Conservation (phyloP, 495 filamentous ascomycete genomes). For the Amniculicola lignicola region DNA sequence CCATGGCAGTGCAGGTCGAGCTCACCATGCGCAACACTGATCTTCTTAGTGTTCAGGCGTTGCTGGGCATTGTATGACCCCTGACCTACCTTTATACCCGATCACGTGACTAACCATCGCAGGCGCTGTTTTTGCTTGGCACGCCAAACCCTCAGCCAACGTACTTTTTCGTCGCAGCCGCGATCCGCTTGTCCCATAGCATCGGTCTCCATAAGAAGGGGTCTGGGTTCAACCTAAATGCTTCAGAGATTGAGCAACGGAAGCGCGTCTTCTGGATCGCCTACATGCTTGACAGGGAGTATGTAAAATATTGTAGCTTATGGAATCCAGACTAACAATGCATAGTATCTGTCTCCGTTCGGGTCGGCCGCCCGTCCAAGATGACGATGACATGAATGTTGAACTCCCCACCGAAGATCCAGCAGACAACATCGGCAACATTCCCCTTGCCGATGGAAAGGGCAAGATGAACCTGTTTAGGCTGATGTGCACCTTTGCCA, state of each 20-base stretch:
- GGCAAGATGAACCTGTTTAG: conserved; percentile 92
- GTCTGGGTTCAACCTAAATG: conserved; percentile 84
- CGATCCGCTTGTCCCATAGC: conserved; percentile 86
- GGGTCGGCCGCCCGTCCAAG: conserved; percentile 87
- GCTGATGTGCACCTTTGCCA: conserved; percentile 83
- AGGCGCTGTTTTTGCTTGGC: conserved; percentile 90
- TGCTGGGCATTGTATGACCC: conserved; percentile 76
- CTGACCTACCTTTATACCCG: background rate
- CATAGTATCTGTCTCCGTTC: conserved; percentile 78
- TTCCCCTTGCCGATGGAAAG: conserved; percentile 84
- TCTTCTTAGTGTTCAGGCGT: conserved; percentile 90
- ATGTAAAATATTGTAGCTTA: conserved; percentile 23
- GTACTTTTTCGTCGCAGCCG: conserved; percentile 89
- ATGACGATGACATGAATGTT: conserved; percentile 98
- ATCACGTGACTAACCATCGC: conserved; percentile 4
- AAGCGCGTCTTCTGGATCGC: conserved; percentile 98
- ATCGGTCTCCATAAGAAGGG: conserved; percentile 94
- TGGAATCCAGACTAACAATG: conserved; percentile 30
- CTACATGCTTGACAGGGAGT: conserved; percentile 93
- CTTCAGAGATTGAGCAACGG: conserved; percentile 87
- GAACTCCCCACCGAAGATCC: conserved; percentile 91
- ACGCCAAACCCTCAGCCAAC: conserved; percentile 95
- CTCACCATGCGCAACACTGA: conserved; percentile 95
- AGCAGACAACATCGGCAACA: conserved; percentile 86
- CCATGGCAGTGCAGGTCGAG: conserved; percentile 86